A percentile compares a stretch with the other conserved stretches of the same genome.
Conservation (phyloP, 176 grass and related monocot species). For the Urochloa ruziziensis region DNA sequence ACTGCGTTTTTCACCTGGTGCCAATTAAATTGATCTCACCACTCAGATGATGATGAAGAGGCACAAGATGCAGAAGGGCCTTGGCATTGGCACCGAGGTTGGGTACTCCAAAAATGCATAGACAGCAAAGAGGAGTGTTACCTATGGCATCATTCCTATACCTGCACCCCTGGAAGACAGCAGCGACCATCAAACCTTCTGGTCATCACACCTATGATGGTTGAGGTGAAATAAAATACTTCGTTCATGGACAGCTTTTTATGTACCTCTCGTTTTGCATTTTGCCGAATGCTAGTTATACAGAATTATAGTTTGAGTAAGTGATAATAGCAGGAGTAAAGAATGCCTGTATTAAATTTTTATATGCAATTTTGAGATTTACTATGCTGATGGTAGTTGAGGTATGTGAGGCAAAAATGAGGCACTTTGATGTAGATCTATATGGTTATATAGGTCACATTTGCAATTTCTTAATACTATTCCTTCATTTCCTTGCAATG, state of each 20-base stretch:
- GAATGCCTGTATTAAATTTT: neutral
- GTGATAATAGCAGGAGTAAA: neutral
- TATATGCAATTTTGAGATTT: neutral
- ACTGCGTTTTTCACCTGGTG: neutral
- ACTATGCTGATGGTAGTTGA: neutral
- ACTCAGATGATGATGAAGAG: constrained; percentile 80
- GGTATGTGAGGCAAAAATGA: neutral
- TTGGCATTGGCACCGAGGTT: constrained; percentile 60
- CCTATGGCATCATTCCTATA: too few relatives aligned
- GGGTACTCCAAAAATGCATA: constrained; percentile 61
- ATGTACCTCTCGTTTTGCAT: neutral
- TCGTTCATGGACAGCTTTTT: too few relatives aligned
- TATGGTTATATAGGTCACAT: neutral
- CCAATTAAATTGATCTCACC: neutral
- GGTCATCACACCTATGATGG: too few relatives aligned
- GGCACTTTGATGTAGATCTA: neutral
- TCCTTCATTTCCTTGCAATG: neutral
- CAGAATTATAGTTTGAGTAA: neutral
- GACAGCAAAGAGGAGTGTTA: constrained; percentile 46
- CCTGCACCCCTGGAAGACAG: too few relatives aligned
- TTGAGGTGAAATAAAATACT: too few relatives aligned
- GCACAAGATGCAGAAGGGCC: constrained; percentile 80
- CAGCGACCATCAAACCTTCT: too few relatives aligned
- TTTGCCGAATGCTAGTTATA: neutral
- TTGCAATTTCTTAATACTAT: neutral